Evolutionary conservation across 2,329 filamentous ascomycete species (phyloP).

Genomic region (Hypoxylon sp.): DNA sequence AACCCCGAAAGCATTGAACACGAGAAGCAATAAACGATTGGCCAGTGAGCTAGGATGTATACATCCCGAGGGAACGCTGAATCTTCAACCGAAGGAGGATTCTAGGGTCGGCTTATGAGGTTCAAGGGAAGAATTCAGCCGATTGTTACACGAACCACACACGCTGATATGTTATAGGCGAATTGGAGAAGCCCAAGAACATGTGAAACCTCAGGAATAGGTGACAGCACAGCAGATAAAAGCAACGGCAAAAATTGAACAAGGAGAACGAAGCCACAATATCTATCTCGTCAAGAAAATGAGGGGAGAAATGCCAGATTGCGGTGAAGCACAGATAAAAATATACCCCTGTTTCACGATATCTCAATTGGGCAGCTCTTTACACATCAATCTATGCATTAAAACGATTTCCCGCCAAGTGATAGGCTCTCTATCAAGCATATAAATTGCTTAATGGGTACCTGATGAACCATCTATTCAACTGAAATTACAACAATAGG

Average conservation of each 20-base stretch:
- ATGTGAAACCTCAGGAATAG: constrained; percentile 15
- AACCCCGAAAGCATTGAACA: constrained; percentile 19
- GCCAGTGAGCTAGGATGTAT: constrained; percentile 5
- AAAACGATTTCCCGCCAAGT: constrained; percentile 9
- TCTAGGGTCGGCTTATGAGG: constrained; percentile 22
- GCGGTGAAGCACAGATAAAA: constrained; percentile 35
- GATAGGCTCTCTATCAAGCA: no score
- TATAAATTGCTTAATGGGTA: no score
- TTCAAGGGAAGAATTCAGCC: constrained; percentile 28
- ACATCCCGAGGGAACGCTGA: constrained; percentile 23
- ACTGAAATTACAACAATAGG: neutral
- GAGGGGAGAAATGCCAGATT: constrained; percentile 32
- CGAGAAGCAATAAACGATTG: constrained; percentile 16
- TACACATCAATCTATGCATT: constrained; percentile 26
- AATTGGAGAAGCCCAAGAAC: constrained; percentile 24
- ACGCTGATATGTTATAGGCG: constrained; percentile 21
- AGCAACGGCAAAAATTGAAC: constrained; percentile 18
- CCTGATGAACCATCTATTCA: neutral
- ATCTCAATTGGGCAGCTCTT: constrained; percentile 10
- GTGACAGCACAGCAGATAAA: constrained; percentile 8
- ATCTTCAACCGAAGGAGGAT: constrained; percentile 28
- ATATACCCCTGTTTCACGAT: constrained; percentile 31
- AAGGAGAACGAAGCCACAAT: constrained; percentile 20
- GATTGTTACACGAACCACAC: constrained; percentile 29
- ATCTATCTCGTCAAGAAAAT: constrained; percentile 26